Conservation (phyloP, 2,329 filamentous ascomycete genomes). For the Graphiopsis chlorocephala region DNA sequence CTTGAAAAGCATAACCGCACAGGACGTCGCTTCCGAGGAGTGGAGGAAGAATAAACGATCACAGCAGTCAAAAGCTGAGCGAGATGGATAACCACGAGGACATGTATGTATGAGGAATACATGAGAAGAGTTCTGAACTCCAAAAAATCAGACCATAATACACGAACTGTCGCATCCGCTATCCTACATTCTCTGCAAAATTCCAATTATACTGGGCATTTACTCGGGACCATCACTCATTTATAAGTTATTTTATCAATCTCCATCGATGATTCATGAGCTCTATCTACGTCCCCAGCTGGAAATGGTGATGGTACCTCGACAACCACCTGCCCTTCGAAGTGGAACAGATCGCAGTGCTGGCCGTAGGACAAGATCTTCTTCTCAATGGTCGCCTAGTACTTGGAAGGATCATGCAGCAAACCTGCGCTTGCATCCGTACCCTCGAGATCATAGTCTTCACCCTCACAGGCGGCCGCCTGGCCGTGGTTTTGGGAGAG, state of each 20-base stretch:
- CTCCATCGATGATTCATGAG: background rate
- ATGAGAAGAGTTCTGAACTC: background rate
- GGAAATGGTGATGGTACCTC: slow-evolving; percentile 98
- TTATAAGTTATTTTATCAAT: background rate
- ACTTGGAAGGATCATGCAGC: slow-evolving; percentile 91
- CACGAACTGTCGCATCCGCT: background rate
- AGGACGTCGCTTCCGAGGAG: background rate
- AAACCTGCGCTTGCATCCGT: slow-evolving; percentile 73
- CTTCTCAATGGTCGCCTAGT: slow-evolving; percentile 89
- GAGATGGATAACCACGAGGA: background rate
- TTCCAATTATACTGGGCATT: background rate
- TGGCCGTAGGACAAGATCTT: slow-evolving; percentile 99
- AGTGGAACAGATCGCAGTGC: slow-evolving; percentile 99
- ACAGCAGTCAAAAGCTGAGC: background rate
- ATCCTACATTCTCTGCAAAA: background rate
- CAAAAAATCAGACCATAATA: background rate
- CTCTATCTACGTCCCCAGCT: slow-evolving; percentile 60
- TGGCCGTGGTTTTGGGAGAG: slow-evolving; percentile 94
- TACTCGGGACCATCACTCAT: background rate
- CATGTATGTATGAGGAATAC: background rate
- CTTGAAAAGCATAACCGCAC: background rate
- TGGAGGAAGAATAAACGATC: background rate
- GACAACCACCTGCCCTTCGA: slow-evolving; percentile 94
- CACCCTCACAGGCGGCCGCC: slow-evolving; percentile 78
- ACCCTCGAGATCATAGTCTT: slow-evolving; percentile 62